Evolutionary conservation across 2,329 filamentous ascomycete genomes (phyloP).

Genomic region (Aspergillus sojae): DNA sequence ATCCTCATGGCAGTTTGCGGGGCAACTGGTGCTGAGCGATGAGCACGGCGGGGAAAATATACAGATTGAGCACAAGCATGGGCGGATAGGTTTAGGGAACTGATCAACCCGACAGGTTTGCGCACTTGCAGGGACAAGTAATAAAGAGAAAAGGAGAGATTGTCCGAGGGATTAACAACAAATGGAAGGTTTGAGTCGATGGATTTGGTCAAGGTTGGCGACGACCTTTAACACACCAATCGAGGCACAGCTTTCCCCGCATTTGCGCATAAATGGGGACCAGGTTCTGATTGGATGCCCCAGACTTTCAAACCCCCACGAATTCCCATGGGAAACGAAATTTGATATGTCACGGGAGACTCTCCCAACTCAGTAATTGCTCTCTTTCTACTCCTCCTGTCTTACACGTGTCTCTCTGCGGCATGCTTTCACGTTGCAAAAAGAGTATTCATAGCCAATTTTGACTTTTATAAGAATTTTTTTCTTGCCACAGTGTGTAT

Average conservation of each 20-base stretch:
- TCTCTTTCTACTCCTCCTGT: neutral
- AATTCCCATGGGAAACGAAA: neutral
- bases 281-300: neutral
- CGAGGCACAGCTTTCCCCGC: slow-evolving; percentile 7
- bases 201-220: neutral
- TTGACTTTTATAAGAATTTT: neutral
- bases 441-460: neutral
- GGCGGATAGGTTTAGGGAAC: slow-evolving; percentile 1
- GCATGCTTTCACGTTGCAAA: neutral
- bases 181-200: neutral
- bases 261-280: neutral
- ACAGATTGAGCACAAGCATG: slow-evolving; percentile 12
- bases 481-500: neutral
- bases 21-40: slow-evolving; percentile 13
- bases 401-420: neutral
- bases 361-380: neutral
- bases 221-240: slow-evolving; percentile 3
- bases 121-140: neutral
- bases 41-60: slow-evolving; percentile 13
- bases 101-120: slow-evolving; percentile 6
- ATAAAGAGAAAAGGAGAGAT: neutral
- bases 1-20: slow-evolving; percentile 32
- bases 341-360: too few relatives aligned
- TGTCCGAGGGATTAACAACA: neutral
- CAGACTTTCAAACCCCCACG: neutral